Evolutionary conservation across 2,329 filamentous ascomycete genomes (phyloP).

Genomic region (Colletotrichum viniferum): DNA sequence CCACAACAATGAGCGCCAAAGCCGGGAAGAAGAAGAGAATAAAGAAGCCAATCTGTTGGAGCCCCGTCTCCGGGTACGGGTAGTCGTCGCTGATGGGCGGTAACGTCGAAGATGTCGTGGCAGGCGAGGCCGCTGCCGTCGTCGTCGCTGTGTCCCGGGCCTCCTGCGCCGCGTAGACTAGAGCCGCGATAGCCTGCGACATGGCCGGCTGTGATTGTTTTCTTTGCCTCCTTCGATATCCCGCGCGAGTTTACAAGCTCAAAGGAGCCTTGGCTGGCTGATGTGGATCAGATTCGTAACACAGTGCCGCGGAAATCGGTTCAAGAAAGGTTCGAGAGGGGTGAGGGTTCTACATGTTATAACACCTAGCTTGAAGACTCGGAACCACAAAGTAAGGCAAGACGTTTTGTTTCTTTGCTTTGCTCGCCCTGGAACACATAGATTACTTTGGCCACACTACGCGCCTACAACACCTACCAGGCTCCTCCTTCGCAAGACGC

Average conservation of each 20-base stretch:
- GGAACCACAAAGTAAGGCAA: not conserved
- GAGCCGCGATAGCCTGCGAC: constrained; percentile 8
- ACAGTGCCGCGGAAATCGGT: not conserved
- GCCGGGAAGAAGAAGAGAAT: constrained; percentile 13
- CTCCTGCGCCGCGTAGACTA: constrained; percentile 10
- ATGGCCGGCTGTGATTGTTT: not conserved
- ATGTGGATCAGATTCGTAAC: not conserved
- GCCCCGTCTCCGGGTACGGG: constrained; percentile 3
- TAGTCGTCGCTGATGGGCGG: constrained; percentile 11
- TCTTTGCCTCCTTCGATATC: not conserved
- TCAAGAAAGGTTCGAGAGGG: not conserved
- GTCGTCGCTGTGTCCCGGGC: not conserved
- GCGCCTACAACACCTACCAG: not conserved
- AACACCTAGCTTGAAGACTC: not conserved
- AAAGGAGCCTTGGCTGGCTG: not conserved
- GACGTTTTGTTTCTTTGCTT: not conserved
- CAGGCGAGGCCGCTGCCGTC: not conserved
- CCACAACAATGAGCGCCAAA: constrained; percentile 1
- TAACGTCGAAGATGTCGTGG: not conserved
- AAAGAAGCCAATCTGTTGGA: constrained; percentile 7
- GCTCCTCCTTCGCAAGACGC: not conserved
- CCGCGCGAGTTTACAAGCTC: not conserved
- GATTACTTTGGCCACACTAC: not conserved
- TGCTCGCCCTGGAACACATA: not conserved
- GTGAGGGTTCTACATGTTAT: not conserved